Percentiles rank a stretch among this genome's conserved stretches.
Conservation (phyloP, 495 filamentous ascomycete genomes). For the Aspergillus taichungensis region DNA sequence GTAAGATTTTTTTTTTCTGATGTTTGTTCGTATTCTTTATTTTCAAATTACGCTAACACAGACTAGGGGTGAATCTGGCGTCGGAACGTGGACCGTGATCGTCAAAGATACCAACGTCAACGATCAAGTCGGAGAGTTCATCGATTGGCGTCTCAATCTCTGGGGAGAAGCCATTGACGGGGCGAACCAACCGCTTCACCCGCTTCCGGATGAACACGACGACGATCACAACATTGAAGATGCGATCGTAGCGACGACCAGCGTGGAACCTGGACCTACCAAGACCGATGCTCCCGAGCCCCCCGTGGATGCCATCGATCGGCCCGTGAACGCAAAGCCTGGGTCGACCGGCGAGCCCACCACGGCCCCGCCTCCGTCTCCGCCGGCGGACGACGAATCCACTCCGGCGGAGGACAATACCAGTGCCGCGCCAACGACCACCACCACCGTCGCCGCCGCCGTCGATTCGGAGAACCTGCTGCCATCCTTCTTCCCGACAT, state of each 20-base stretch:
- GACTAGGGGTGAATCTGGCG: slow-evolving; percentile 74
- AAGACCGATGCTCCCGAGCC: slow-evolving; percentile 34
- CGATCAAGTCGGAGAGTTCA: slow-evolving; percentile 63
- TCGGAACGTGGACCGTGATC: slow-evolving; percentile 83
- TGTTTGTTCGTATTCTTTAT: not conserved
- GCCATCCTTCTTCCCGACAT: slow-evolving; percentile 88
- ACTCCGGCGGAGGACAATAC: slow-evolving; percentile 21
- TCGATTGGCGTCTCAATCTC: slow-evolving; percentile 88
- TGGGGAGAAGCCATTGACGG: slow-evolving; percentile 85
- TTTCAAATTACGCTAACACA: slow-evolving; percentile 6
- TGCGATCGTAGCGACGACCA: slow-evolving; percentile 45
- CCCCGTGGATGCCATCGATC: slow-evolving; percentile 65
- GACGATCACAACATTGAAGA: slow-evolving; percentile 67
- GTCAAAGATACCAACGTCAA: slow-evolving; percentile 83
- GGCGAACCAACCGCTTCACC: slow-evolving; percentile 58
- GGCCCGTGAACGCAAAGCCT: slow-evolving; percentile 58
- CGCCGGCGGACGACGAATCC: slow-evolving; percentile 27
- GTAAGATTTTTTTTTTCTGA: slow-evolving; percentile 39
- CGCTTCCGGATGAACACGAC: slow-evolving; percentile 76
- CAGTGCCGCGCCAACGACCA: slow-evolving; percentile 31
- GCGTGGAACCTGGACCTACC: slow-evolving; percentile 35
- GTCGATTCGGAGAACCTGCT: slow-evolving; percentile 50
- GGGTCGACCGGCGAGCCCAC: slow-evolving; percentile 20
- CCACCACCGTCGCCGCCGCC: slow-evolving; percentile 32
- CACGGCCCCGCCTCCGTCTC: slow-evolving; percentile 31